Evolutionary conservation across 495 filamentous ascomycete genomes (phyloP).

Genomic region (Penicillium waksmanii): DNA sequence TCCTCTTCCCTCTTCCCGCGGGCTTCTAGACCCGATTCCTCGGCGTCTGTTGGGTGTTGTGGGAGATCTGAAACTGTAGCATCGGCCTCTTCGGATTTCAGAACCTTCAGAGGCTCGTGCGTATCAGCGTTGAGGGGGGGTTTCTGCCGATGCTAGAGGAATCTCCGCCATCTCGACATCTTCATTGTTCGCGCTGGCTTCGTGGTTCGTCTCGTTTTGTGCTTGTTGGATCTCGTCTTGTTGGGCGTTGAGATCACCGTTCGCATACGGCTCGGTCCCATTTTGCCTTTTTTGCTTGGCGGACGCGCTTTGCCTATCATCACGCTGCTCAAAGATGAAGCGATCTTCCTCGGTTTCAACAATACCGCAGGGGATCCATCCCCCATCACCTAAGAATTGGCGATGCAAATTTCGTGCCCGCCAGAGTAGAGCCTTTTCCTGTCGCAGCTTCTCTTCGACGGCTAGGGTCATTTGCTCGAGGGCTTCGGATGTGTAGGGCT

Average conservation of each 20-base stretch:
- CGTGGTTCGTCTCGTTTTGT: constrained; percentile 15
- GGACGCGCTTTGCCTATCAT: constrained; percentile 22
- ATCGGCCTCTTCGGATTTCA: constrained; percentile 48
- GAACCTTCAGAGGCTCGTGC: constrained; percentile 24
- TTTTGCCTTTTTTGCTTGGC: constrained; percentile 24
- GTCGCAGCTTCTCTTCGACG: constrained; percentile 69
- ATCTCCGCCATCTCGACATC: constrained; percentile 54
- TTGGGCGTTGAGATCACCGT: constrained; percentile 10
- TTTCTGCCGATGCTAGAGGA: constrained; percentile 12
- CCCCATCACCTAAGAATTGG: constrained; percentile 76
- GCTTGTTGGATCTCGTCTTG: constrained; percentile 17
- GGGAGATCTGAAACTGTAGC: constrained; percentile 43
- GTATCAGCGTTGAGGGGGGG: constrained; percentile 1
- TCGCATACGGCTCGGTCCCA: constrained; percentile 11
- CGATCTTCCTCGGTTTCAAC: constrained; percentile 42
- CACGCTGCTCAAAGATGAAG: constrained; percentile 46
- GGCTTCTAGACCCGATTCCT: constrained; percentile 8
- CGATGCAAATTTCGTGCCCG: constrained; percentile 77
- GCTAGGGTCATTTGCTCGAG: constrained; percentile 78
- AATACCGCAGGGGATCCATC: constrained; percentile 73
- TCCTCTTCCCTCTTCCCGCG: constrained; percentile 15
- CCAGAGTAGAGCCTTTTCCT: constrained; percentile 75
- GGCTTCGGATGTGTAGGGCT: constrained; percentile 78
- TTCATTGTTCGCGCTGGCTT: constrained; percentile 17
- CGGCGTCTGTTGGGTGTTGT: constrained; percentile 32